Base-by-base conservation (phyloP, 2,329 filamentous ascomycete species). In the Knufia fluminis region DNA sequence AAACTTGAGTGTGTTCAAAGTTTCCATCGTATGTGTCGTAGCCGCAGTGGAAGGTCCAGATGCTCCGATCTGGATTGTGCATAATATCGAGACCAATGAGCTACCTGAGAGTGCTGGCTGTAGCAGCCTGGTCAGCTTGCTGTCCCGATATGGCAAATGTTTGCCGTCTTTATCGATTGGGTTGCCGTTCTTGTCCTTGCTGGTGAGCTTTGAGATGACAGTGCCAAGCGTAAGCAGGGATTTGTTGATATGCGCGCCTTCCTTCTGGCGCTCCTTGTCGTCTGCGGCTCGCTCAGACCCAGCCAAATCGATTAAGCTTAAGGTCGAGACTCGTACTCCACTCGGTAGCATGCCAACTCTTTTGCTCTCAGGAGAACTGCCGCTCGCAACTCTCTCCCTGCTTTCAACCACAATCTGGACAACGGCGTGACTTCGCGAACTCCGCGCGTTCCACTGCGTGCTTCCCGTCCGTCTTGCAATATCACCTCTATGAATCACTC, bases 381-480 rank as follows among this genome's bases (percentile, higher is more conserved):
- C 68, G 4, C 69, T 67, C 1, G 76, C 80, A 36, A 83, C 79
- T 41, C 92, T 85, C 66, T 96, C 91, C 66, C 92, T 80, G 64
- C 90, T 96, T 66, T 98, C 92, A 10, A 98, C 92, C 1, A 98
- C 91, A 59, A 98, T 98, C 66, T 98, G 92, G 32, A 98, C 92
- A 17, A 98, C 92, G 0, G 92, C 92, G 63, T 98, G 92, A 78
- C 89, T 96, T 69, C 92, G 87, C 43, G 92, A 98, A 71, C 91
- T 97, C 59, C 91, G 82, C 17, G 90, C 80, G 63, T 98, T 98
- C 76, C 94, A 98, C 62, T 98, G 92, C 0, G 92, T 98, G 65
- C 90, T 95, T 51, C 88, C 88, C 1, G 89, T 94, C 60, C 90
- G 78, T 61, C 92, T 79, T 20, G 90, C 88, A 63, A 94, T 82